Conservation (phyloP, 1,139 yeast species). For the Candida glucosophila region DNA sequence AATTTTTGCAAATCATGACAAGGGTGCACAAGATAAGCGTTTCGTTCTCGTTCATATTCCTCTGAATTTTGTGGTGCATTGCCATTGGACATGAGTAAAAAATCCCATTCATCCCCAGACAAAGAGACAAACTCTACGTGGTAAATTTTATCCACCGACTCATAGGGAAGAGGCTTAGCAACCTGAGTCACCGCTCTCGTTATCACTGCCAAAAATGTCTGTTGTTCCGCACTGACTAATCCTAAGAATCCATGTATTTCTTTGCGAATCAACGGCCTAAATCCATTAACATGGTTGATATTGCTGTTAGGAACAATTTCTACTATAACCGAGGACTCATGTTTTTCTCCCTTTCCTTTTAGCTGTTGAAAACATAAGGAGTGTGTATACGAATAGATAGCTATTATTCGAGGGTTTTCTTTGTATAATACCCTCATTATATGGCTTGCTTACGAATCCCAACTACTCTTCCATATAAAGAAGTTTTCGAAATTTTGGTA, state of each 20-base stretch:
- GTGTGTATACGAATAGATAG: constrained; percentile 41
- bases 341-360: constrained; percentile 3
- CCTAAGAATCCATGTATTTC: constrained; percentile 82
- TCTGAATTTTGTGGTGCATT: constrained; percentile 42
- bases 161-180: constrained; percentile 78
- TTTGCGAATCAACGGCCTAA: constrained; percentile 40
- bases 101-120: constrained; percentile 72
- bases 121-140: constrained; percentile 82
- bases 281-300: constrained; percentile 33
- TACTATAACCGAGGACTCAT: constrained; percentile 31
- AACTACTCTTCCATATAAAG: not conserved
- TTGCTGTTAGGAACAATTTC: constrained; percentile 38
- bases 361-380: constrained; percentile 40
- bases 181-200: constrained; percentile 63
- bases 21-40: constrained; percentile 47
- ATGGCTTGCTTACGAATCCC: not conserved
- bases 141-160: constrained; percentile 70
- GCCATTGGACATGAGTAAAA: constrained; percentile 49
- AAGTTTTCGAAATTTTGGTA: not conserved
- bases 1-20: constrained; percentile 73
- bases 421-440: constrained; percentile 43
- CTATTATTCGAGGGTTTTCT: constrained; percentile 46
- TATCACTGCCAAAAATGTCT: constrained; percentile 71
- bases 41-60: constrained; percentile 12
- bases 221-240: constrained; percentile 56